Percentiles rank a stretch among this genome's conserved stretches.
phyloP scores from a whole-genome alignment of 2,329 filamentous ascomycete species.

The Amylocarpus encephaloides region DNA sequence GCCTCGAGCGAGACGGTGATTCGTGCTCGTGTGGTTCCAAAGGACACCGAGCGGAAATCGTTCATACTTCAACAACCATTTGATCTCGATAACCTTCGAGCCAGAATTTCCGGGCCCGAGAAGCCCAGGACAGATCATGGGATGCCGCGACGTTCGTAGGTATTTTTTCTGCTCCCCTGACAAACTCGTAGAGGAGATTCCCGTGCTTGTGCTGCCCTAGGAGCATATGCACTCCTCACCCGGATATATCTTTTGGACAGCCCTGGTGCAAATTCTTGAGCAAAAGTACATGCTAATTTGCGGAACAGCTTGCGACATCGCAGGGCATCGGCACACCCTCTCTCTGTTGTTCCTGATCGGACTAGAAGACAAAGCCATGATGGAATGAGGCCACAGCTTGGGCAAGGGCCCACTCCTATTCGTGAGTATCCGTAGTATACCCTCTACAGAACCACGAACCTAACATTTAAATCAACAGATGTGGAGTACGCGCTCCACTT shows the following conservation, averaged over 20 bases:
- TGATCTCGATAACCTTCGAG: slow-evolving; percentile 42
- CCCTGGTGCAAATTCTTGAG: neutral
- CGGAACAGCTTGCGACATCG: slow-evolving; percentile 8
- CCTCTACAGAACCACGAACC: neutral
- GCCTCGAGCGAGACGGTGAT: slow-evolving; percentile 31
- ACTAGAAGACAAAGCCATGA: neutral
- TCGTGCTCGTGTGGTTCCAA: slow-evolving; percentile 40
- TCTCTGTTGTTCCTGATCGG: neutral
- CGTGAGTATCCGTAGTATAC: slow-evolving; percentile 35
- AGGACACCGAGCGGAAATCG: slow-evolving; percentile 35
- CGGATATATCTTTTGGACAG: too few relatives aligned
- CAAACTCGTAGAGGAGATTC: neutral
- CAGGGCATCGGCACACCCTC: slow-evolving; percentile 12
- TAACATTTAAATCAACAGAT: slow-evolving; percentile 32
- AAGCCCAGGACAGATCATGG: neutral
- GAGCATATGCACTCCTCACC: neutral
- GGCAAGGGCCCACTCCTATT: slow-evolving; percentile 36
- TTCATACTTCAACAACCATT: slow-evolving; percentile 46
- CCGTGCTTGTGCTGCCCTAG: neutral
- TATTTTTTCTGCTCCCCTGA: neutral
- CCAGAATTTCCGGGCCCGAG: slow-evolving; percentile 36
- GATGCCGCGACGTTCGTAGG: neutral
- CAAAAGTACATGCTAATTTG: neutral
- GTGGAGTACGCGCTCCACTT: slow-evolving; percentile 41
- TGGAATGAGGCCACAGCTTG: neutral